Base-by-base conservation (phyloP, 1,284 basidiomycete species). In the Melampsora americana region DNA sequence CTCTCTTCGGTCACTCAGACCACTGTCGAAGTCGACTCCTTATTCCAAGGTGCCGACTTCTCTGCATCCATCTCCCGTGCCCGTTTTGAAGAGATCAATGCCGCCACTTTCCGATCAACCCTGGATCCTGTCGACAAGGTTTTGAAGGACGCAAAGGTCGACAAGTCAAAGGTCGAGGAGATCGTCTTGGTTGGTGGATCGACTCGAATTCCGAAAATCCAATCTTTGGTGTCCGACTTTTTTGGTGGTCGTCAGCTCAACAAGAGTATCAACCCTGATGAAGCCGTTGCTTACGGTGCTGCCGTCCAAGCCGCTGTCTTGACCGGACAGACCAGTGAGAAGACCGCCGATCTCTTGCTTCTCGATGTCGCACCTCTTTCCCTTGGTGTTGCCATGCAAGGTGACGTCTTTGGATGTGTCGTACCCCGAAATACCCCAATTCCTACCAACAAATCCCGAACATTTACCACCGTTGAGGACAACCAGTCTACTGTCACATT, bases 141-240 rank as follows among this genome's bases (percentile, higher is more conserved):
- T 78, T 88, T 99, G 83, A 96, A 96, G 87, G 96, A 99, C 86
- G 89, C 95, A 79, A 99, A 98, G 89, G 95, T 99, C 85, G 85
- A 92, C 80, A 90, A 91, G 80, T 92, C 94, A 83, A 97, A 97
- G 32, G 93, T 98, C 80, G 92, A 99, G 84, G 95, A 99, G 82
- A 98, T 99, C 80, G 96, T 99, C 83, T 92, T 99, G 78, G 95
- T 99, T 81, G 95, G 96, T 87, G 95, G 96, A 81, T 99, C 96
- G 76, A 99, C 96, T 80, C 95, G 96, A 89, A 99, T 99, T 84
- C 95, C 95, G 82, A 98, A 98, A 88, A 92, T 99, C 81, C 95
- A 98, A 86, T 89, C 93, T 39, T 90, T 99, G 78, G 94, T 99
- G 78, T 98, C 95, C 79, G 95, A 99, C 84, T 93, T 90, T 89